Percentiles rank a stretch among this genome's conserved stretches.
phyloP scores from a whole-genome alignment of 2,329 filamentous ascomycete species.

The Penicillium sp. region DNA sequence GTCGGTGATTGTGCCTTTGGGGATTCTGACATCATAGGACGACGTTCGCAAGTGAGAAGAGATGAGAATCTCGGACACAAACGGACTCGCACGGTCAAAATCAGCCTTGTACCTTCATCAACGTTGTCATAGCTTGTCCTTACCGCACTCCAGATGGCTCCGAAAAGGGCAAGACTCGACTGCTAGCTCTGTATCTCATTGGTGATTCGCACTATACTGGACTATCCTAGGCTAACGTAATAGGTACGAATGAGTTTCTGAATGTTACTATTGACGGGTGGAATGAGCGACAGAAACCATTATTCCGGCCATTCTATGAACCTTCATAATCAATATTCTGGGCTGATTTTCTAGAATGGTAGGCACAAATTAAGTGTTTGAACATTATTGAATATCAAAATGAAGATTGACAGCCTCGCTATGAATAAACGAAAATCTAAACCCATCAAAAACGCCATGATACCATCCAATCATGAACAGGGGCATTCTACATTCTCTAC shows the following conservation, averaged over 20 bases:
- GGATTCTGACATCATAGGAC: not conserved
- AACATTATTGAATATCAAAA: not conserved
- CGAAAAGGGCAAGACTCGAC: not conserved
- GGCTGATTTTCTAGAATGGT: not conserved
- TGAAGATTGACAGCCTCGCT: not conserved
- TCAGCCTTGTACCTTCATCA: not conserved
- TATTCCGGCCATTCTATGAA: not conserved
- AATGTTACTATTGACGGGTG: no score
- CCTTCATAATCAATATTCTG: not conserved
- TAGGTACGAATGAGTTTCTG: no score
- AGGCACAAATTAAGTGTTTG: not conserved
- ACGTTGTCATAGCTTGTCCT: not conserved
- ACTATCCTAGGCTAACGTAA: no score
- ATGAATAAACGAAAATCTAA: not conserved
- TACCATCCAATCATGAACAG: not conserved
- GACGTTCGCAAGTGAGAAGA: not conserved
- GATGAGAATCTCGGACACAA: not conserved
- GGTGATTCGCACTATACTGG: not conserved
- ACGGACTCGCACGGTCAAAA: not conserved
- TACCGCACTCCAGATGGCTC: not conserved
- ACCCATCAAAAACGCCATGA: not conserved
- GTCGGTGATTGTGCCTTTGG: not conserved
- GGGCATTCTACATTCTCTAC: conserved; percentile 15
- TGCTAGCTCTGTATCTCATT: no score
- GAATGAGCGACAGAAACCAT: not conserved